Evolutionary conservation across 2,329 filamentous ascomycete genomes (phyloP), one percentile per base, ranked within the genome.

Genomic region (Rutstroemia sp.): DNA sequence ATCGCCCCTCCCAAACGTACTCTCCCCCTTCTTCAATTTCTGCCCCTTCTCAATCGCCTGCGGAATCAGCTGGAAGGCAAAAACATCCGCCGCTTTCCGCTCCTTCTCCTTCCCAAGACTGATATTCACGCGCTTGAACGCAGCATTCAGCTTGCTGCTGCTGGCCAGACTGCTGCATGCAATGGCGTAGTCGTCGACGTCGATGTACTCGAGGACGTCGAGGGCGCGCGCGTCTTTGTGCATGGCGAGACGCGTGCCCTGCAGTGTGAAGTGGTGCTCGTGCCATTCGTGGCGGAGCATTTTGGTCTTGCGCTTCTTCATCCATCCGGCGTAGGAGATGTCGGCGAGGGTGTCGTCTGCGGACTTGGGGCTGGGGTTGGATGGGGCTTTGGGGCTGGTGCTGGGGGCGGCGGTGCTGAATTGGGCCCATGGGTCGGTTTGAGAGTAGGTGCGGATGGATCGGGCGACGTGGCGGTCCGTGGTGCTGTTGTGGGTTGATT

Each of bases 281-380:
- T 91, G 84, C 92, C 92, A 96, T 74, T 96, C 92, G 71, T 95
- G 89, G 45, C 90, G 88, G 59, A 96, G 81, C 76, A 96, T 84
- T 67, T 84, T 85, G 36, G 87, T 95, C 75, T 90, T 90, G 68
- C 92, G 89, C 78, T 95, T 96, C 78, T 90, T 92, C 84, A 99
- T 95, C 72, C 86, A 91, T 1, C 94, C 94, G 50, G 88, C 82
- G 71, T 92, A 89, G 36, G 82, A 81, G 60, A 87, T 73, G 56
- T 83, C 82, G 53, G 78, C 74, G 63, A 49, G 25, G 9, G 49
- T 57, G 60, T 40, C 54, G 51, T 17, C 40, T 54, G 34, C 56
- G 52, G 60, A 57, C 58, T 14, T 52, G 56, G 38, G 27, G 48
- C 34, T 63, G 61, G 30, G 57, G 56, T 36, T 46, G 67, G 65